Evolutionary conservation across 2,329 filamentous ascomycete species (phyloP).

Genomic region (Dactylellina haptotyla): DNA sequence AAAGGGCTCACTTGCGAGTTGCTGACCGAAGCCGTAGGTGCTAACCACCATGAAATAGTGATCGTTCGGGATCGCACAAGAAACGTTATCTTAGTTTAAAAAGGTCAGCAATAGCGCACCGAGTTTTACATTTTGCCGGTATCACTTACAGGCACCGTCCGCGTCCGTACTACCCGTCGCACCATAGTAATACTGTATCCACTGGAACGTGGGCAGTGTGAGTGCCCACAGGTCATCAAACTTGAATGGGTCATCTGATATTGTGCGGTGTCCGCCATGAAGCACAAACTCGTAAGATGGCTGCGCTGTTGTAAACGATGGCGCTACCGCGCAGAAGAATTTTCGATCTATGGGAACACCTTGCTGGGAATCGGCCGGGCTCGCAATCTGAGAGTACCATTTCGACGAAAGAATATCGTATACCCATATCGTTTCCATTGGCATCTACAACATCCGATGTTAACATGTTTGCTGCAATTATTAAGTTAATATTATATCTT

Average conservation of each 20-base stretch:
- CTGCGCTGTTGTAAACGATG: slow-evolving; percentile 12
- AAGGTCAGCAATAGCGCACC: background rate
- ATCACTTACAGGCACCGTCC: slow-evolving; percentile 23
- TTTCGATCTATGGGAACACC: slow-evolving; percentile 41
- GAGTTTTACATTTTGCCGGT: background rate
- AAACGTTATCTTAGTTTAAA: slow-evolving; percentile 26
- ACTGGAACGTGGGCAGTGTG: slow-evolving; percentile 39
- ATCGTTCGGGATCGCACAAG: slow-evolving; percentile 30
- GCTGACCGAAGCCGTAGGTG: slow-evolving; percentile 26
- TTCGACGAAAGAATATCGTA: slow-evolving; percentile 34
- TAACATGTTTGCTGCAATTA: slow-evolving; percentile 1
- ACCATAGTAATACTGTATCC: slow-evolving; percentile 41
- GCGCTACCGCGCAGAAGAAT: slow-evolving; percentile 32
- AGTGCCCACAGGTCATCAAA: slow-evolving; percentile 40
- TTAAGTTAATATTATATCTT: background rate
- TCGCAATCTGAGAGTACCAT: slow-evolving; percentile 32
- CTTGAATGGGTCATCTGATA: slow-evolving; percentile 18
- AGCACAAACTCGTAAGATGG: slow-evolving; percentile 35
- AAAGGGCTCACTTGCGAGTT: slow-evolving; percentile 25
- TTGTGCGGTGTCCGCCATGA: slow-evolving; percentile 31
- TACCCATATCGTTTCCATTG: slow-evolving; percentile 28
- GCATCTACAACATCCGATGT: slow-evolving; percentile 14
- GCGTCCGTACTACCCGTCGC: slow-evolving; percentile 10
- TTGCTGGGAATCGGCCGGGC: slow-evolving; percentile 15
- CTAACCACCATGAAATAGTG: slow-evolving; percentile 38